Evolutionary conservation across 2,329 filamentous ascomycete genomes (phyloP).

Genomic region (Penicillium sp.): DNA sequence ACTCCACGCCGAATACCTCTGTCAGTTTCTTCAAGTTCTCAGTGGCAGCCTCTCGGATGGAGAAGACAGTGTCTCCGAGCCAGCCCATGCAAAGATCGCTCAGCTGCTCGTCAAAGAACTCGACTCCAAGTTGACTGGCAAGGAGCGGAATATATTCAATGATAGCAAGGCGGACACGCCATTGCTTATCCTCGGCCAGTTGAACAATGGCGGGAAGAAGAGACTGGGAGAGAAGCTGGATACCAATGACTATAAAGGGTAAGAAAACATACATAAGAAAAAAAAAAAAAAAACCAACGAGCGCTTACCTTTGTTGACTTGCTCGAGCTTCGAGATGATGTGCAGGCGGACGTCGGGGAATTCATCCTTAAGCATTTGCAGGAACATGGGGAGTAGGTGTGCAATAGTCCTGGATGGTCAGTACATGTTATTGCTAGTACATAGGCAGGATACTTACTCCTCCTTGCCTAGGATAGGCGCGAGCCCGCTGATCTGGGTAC

Average conservation of each 20-base stretch:
- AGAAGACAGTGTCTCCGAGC: constrained; percentile 98
- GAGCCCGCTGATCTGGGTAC: constrained; percentile 93
- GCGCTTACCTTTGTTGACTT: constrained; percentile 81
- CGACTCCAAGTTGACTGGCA: constrained; percentile 89
- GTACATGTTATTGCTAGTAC: constrained; percentile 13
- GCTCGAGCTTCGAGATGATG: constrained; percentile 99
- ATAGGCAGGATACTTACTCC: constrained; percentile 61
- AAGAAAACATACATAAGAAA: background rate
- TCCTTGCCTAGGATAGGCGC: constrained; percentile 97
- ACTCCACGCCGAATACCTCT: constrained; percentile 96
- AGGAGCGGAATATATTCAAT: constrained; percentile 98
- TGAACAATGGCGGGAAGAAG: constrained; percentile 96
- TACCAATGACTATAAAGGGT: constrained; percentile 74
- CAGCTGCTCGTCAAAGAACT: constrained; percentile 98
- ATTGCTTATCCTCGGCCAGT: constrained; percentile 97
- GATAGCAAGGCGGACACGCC: constrained; percentile 94
- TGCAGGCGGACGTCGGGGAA: constrained; percentile 97
- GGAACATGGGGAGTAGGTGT: constrained; percentile 96
- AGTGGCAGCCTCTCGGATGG: constrained; percentile 94
- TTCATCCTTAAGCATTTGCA: constrained; percentile 99
- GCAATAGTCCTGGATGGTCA: constrained; percentile 71
- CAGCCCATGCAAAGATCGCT: constrained; percentile 96
- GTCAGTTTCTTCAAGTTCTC: constrained; percentile 98
- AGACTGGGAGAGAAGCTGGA: constrained; percentile 93
- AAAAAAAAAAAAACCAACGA: background rate